Evolutionary conservation across 768 basidiomycete species (phyloP).

Genomic region (Antrodiella citrinella): DNA sequence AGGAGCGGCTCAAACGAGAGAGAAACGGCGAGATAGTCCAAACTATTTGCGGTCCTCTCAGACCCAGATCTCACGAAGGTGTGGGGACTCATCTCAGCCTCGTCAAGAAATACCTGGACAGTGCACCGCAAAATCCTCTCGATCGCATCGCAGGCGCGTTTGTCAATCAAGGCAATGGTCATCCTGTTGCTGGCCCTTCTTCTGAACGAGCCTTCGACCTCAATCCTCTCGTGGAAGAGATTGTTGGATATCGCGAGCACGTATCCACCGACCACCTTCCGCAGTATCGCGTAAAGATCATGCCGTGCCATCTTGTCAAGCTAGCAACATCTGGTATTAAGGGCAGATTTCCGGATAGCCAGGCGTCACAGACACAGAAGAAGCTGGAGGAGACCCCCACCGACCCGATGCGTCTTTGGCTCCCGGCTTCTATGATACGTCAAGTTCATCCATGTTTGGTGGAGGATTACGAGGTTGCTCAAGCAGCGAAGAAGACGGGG

Average conservation of each 20-base stretch:
- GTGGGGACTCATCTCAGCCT: slow-evolving; percentile 17
- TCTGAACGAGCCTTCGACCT: slow-evolving; percentile 7
- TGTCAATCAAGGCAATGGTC: slow-evolving; percentile 8
- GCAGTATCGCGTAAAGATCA: slow-evolving; percentile 36
- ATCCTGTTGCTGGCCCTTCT: background rate
- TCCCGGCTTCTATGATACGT: slow-evolving; percentile 34
- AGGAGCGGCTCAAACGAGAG: slow-evolving; percentile 17
- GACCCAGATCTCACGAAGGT: slow-evolving; percentile 11
- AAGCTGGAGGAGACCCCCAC: slow-evolving; percentile 23
- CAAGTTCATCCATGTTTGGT: slow-evolving; percentile 33
- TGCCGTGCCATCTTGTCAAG: slow-evolving; percentile 25
- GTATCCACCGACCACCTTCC: slow-evolving; percentile 31
- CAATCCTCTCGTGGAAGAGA: slow-evolving; percentile 24
- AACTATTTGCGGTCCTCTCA: slow-evolving; percentile 16
- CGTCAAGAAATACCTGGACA: slow-evolving; percentile 14
- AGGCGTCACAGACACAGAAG: slow-evolving; percentile 6
- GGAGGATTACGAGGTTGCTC: slow-evolving; percentile 23
- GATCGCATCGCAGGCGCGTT: slow-evolving; percentile 16
- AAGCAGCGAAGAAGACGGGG: slow-evolving; percentile 23
- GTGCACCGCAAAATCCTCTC: background rate
- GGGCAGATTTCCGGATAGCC: slow-evolving; percentile 19
- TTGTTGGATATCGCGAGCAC: slow-evolving; percentile 28
- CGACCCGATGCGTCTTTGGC: slow-evolving; percentile 29
- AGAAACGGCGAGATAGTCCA: slow-evolving; percentile 6
- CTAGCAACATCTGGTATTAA: slow-evolving; percentile 24